Evolutionary conservation across 108 stramenopile genomes (phyloP).

Genomic region (Cyclotella atomus): DNA sequence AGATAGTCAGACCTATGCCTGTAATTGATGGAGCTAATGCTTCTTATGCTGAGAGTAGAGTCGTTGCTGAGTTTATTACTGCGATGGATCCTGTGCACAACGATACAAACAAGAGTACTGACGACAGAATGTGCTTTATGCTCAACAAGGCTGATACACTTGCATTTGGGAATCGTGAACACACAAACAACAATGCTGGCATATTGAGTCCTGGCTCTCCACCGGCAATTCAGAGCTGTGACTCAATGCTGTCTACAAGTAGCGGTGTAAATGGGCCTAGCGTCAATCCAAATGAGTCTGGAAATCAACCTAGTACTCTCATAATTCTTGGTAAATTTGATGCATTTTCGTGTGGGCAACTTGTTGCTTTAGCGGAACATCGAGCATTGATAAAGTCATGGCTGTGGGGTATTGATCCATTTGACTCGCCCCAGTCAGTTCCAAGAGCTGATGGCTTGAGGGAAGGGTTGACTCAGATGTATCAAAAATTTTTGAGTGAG

Average conservation of each 20-base stretch:
- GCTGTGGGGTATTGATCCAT: conserved; percentile 78
- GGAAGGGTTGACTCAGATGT: conserved; percentile 56
- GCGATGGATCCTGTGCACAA: conserved; percentile 26
- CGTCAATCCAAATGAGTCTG: conserved; percentile 15
- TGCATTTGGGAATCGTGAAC: conserved; percentile 49
- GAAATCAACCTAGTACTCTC: conserved; percentile 80
- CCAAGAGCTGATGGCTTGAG: conserved; percentile 49
- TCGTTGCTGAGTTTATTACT: conserved; percentile 36
- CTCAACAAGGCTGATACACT: conserved; percentile 84
- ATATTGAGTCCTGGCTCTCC: conserved; percentile 42
- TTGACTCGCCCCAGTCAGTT: conserved; percentile 41
- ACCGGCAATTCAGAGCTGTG: conserved; percentile 23
- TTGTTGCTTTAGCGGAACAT: conserved; percentile 84
- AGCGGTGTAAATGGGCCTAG: conserved; percentile 16
- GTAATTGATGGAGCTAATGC: conserved; percentile 39
- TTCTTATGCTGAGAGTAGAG: background rate
- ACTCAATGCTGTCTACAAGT: conserved; percentile 38
- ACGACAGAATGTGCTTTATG: conserved; percentile 69
- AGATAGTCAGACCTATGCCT: conserved; percentile 14
- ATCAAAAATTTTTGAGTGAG: conserved; percentile 25
- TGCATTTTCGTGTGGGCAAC: conserved; percentile 86
- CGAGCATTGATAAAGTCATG: conserved; percentile 75
- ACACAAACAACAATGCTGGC: background rate
- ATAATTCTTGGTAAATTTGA: conserved; percentile 71
- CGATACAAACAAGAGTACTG: conserved; percentile 42